phyloP scores from a whole-genome alignment of 23 red algal genomes.

The Cyanidiococcus yangmingshanensis region DNA sequence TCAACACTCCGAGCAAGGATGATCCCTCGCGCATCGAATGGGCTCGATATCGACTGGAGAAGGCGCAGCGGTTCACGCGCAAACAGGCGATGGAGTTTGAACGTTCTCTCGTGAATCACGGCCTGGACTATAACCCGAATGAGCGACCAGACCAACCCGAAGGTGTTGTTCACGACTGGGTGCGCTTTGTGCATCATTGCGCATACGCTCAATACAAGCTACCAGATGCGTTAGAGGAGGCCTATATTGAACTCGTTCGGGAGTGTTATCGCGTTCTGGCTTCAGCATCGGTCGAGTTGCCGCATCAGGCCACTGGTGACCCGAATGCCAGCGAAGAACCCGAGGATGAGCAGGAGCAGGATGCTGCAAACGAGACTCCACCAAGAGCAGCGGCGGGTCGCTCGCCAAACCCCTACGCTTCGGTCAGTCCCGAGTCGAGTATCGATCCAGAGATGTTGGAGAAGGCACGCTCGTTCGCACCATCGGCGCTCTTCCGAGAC shows the following conservation, averaged over 20 bases:
- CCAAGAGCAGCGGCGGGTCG: background rate
- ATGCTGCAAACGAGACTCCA: background rate
- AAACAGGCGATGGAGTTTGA: conserved; percentile 61
- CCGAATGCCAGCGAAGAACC: conserved; percentile 48
- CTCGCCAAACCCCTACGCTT: background rate
- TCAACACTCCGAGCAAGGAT: background rate
- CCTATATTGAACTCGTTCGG: conserved; percentile 48
- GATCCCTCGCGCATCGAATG: background rate
- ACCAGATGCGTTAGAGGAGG: conserved; percentile 37
- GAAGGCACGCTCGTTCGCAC: background rate
- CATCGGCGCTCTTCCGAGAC: conserved; percentile 42
- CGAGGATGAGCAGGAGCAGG: conserved; percentile 17
- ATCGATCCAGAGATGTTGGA: background rate
- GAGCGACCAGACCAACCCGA: background rate
- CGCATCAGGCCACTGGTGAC: background rate
- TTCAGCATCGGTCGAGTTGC: background rate
- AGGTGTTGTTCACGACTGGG: conserved; percentile 39
- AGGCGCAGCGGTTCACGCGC: conserved; percentile 53
- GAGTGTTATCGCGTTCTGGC: conserved; percentile 52
- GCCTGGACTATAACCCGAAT: conserved; percentile 20
- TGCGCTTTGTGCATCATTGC: conserved; percentile 41
- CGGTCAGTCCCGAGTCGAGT: background rate
- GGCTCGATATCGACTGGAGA: conserved; percentile 17
- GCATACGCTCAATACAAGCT: conserved; percentile 44
- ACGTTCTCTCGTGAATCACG: conserved; percentile 38